Evolutionary conservation across 1,284 basidiomycete genomes (phyloP), one percentile per base, ranked within the genome.

Genomic region (Bjerkandera adusta): DNA sequence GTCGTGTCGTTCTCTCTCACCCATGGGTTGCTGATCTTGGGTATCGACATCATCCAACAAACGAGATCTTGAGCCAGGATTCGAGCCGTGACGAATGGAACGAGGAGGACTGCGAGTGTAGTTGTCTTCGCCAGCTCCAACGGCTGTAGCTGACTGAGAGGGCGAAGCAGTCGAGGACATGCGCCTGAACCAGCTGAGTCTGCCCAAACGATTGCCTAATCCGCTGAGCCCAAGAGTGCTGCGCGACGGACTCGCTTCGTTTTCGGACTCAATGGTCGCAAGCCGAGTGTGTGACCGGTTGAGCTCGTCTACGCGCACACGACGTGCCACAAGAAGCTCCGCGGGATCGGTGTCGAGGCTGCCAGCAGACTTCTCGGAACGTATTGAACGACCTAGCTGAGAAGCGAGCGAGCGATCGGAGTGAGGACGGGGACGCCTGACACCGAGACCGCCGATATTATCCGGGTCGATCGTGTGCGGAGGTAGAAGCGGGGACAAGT

Each of bases 301-400:
- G 12, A 74, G 64, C 37, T 72, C 71, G 45, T 71, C 69, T 3
- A 79, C 74, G 41, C 70, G 73, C 36, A 85, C 81, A 5, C 81
- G 75, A 12, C 76, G 75, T 0, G 81, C 83, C 11, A 77, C 81
- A 44, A 77, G 69, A 2, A 85, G 56, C 20, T 78, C 75, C 0
- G 75, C 72, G 8, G 52, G 50, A 34, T 59, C 57, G 11, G 51
- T 49, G 18, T 50, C 56, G 30, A 57, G 35, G 48, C 57, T 63
- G 24, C 50, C 57, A 12, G 50, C 39, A 4, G 60, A 63, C 44
- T 61, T 63, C 45, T 64, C 61, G 2, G 62, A 62, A 8, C 50
- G 51, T 7, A 60, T 22, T 3, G 60, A 61, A 11, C 51, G 55
- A 2, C 44, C 48, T 13, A 56, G 48, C 11, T 56, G 39, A 20